Conservation (phyloP, 805 yeast genomes). For the Lipomyces orientalis region DNA sequence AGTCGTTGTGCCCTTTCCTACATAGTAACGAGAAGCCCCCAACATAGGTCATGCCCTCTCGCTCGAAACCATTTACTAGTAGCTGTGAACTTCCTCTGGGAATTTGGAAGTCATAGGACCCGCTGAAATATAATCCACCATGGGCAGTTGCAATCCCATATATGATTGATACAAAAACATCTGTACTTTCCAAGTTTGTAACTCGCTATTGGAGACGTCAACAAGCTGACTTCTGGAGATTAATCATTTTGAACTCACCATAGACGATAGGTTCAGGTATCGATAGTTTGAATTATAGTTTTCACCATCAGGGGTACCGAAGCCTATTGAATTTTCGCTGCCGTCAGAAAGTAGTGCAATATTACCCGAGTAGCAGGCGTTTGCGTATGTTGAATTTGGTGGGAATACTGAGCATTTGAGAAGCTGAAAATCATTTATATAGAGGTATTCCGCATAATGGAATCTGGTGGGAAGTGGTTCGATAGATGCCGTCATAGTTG, state of each 20-base stretch:
- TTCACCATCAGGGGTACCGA: slow-evolving; percentile 6
- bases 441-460: slow-evolving; percentile 10
- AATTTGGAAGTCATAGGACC: slow-evolving; percentile 3
- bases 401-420: slow-evolving; percentile 9
- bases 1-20: slow-evolving; percentile 6
- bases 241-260: slow-evolving; percentile 4
- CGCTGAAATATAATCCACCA: neutral
- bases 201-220: slow-evolving; percentile 8
- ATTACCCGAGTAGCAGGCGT: slow-evolving; percentile 9
- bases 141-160: neutral
- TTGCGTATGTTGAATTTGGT: neutral
- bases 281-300: slow-evolving; percentile 7
- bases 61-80: slow-evolving; percentile 1
- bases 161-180: neutral
- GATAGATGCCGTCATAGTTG: slow-evolving; percentile 1
- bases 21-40: neutral
- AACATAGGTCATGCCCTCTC: slow-evolving; percentile 4
- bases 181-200: slow-evolving; percentile 6
- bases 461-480: neutral
- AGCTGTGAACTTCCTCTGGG: slow-evolving; percentile 8
- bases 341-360: slow-evolving; percentile 7
- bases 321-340: slow-evolving; percentile 1
- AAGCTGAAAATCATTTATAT: slow-evolving; percentile 9
- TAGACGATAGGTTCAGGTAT: slow-evolving; percentile 9
- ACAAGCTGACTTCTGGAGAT: neutral